phyloP scores from a whole-genome alignment of 1,284 basidiomycete species.

The Austroboletus niveus region DNA sequence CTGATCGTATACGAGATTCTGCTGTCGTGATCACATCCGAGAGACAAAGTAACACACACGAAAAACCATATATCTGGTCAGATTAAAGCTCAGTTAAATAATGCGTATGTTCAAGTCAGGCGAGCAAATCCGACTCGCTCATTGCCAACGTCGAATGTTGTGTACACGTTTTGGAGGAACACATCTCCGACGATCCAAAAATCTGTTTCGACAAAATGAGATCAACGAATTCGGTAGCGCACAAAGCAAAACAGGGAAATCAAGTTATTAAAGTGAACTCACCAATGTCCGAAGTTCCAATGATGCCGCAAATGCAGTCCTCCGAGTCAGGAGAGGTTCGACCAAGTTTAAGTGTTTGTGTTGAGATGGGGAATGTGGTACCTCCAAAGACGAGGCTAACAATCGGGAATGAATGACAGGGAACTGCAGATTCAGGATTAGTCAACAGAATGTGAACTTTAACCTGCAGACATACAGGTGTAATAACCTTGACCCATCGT shows the following conservation, averaged over 20 bases:
- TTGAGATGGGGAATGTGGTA: constrained; percentile 38
- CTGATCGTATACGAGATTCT: too few relatives aligned
- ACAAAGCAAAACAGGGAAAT: neutral
- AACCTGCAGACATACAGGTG: constrained; percentile 8
- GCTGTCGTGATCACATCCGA: too few relatives aligned
- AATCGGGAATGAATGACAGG: constrained; percentile 37
- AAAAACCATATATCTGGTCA: too few relatives aligned
- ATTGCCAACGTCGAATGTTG: constrained; percentile 14
- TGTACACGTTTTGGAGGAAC: constrained; percentile 23
- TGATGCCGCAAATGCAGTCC: constrained; percentile 34
- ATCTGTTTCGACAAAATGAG: constrained; percentile 1
- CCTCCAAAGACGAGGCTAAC: constrained; percentile 45
- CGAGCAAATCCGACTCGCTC: constrained; percentile 20
- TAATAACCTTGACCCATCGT: constrained; percentile 9
- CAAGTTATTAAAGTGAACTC: neutral
- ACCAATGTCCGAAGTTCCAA: neutral
- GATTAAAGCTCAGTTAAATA: neutral
- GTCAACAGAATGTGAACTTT: constrained; percentile 19
- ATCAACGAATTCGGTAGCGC: neutral
- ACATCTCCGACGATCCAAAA: constrained; percentile 19
- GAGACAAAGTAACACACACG: too few relatives aligned
- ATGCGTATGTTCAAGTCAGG: constrained; percentile 11
- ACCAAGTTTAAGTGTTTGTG: constrained; percentile 39
- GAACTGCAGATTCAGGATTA: constrained; percentile 32
- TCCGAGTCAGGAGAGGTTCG: constrained; percentile 21